Conservation (phyloP, 345 rosid genomes). For the Gynandropsis gynandra region DNA sequence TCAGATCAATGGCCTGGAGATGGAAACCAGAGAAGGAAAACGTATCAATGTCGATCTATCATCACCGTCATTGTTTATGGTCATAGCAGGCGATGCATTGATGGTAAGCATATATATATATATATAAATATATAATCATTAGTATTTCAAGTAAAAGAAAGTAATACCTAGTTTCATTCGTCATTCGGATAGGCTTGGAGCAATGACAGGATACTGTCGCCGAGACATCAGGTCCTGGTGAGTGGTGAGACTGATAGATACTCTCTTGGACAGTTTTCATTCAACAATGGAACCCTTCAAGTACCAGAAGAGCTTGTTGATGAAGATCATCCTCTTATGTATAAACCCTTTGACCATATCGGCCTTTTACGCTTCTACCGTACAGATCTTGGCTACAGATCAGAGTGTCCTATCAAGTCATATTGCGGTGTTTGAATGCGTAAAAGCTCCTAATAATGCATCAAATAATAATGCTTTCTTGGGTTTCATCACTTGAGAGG, state of each 20-base stretch:
- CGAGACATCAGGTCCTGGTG: conserved; percentile 34
- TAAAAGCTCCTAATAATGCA: conserved; percentile 2
- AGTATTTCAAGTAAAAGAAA: not conserved
- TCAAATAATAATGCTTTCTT: not conserved
- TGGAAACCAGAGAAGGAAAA: conserved; percentile 38
- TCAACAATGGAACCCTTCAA: conserved; percentile 23
- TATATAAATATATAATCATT: conserved; percentile 1
- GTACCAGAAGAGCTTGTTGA: conserved; percentile 31
- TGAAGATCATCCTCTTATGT: conserved; percentile 31
- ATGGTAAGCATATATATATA: conserved; percentile 29
- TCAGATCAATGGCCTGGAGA: conserved; percentile 46
- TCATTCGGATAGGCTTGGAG: conserved; percentile 31
- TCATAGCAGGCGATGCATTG: conserved; percentile 52
- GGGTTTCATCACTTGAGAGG: too few species aligned
- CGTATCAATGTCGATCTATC: conserved; percentile 35
- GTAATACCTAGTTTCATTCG: conserved; percentile 5
- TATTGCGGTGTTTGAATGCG: conserved; percentile 32
- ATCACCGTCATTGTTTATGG: conserved; percentile 42
- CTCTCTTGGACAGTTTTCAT: conserved; percentile 31
- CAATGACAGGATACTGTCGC: conserved; percentile 32
- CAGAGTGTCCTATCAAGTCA: conserved; percentile 28
- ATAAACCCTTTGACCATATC: conserved; percentile 30
- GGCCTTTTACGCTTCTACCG: conserved; percentile 26
- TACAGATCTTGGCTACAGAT: conserved; percentile 18
- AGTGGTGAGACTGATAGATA: conserved; percentile 31